Evolutionary conservation across 768 basidiomycete species (phyloP).

Genomic region (Amanita rubescens): DNA sequence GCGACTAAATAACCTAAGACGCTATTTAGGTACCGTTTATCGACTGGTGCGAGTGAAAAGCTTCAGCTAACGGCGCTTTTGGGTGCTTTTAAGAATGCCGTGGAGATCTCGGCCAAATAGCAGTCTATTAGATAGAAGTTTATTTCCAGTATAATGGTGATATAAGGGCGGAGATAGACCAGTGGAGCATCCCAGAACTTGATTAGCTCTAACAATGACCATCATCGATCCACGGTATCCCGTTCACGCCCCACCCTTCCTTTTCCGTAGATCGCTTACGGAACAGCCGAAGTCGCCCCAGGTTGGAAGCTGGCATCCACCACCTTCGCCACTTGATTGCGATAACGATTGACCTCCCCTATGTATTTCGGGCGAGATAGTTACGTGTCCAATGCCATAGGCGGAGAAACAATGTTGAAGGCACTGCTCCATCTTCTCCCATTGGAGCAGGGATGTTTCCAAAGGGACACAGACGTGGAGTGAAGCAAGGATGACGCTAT

Average conservation of each 20-base stretch:
- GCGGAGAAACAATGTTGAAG: conserved; percentile 45
- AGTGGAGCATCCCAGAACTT: no score
- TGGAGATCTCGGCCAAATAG: conserved; percentile 59
- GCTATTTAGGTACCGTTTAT: conserved; percentile 69
- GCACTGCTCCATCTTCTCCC: conserved; percentile 41
- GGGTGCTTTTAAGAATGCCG: conserved; percentile 89
- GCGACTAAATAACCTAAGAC: background rate
- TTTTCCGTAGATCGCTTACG: conserved; percentile 30
- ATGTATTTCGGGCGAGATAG: conserved; percentile 44
- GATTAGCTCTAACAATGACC: background rate
- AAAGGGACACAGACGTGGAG: conserved; percentile 45
- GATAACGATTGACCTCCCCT: conserved; percentile 25
- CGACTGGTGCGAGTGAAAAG: conserved; percentile 90
- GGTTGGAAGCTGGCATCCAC: conserved; percentile 28
- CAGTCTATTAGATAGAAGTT: conserved; percentile 26
- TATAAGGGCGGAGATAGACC: no score
- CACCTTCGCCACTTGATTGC: conserved; percentile 21
- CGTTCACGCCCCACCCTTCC: conserved; percentile 17
- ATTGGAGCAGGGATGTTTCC: conserved; percentile 39
- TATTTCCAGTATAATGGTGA: background rate
- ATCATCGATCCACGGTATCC: background rate
- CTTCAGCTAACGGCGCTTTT: conserved; percentile 88
- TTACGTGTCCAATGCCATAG: conserved; percentile 48
- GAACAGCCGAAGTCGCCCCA: conserved; percentile 38
- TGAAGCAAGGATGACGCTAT: conserved; percentile 43